Evolutionary conservation across 352 stramenopile genomes (phyloP), one percentile per base, ranked within the genome.

Genomic region (Hyaloperonospora brassicae): DNA sequence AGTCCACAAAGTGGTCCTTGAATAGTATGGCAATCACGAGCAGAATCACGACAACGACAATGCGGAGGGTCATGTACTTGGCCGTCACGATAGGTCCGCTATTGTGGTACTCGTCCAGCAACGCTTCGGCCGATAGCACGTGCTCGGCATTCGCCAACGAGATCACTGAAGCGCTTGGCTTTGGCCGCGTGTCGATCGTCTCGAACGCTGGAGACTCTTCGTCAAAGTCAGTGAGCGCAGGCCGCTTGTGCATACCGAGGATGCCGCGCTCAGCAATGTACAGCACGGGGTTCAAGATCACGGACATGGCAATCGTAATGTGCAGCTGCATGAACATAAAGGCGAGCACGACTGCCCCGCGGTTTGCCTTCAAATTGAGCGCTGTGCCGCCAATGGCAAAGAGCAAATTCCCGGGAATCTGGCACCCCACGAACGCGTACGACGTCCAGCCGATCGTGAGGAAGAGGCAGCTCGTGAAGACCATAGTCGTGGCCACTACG

Each of bases 241-340:
- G 63, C 50, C 66, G 72, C 57, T 82, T 73, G 64, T 84, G 73
- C 72, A 84, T 79, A 43, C 73, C 73, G 40, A 84, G 48, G 56
- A 84, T 56, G 1, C 62, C 68, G 22, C 73, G 71, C 60, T 84
- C 73, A 21, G 66, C 65, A 38, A 84, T 79, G 57, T 82, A 80
- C 13, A 84, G 51, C 49, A 78, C 72, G 6, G 73, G 73, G 50
- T 79, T 76, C 39, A 84, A 43, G 52, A 84, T 81, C 22, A 82
- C 69, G 21, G 69, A 74, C 55, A 82, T 73, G 2, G 72, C 73
- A 51, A 84, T 82, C 42, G 70, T 77, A 55, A 84, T 76, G 57
- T 84, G 73, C 46, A 84, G 46, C 57, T 82, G 73, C 73, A 84
- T 84, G 64, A 77, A 82, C 55, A 76, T 59, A 47, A 74, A 85